phyloP scores from a whole-genome alignment of 106 monocot species.

The Dendrobium catenatum region DNA sequence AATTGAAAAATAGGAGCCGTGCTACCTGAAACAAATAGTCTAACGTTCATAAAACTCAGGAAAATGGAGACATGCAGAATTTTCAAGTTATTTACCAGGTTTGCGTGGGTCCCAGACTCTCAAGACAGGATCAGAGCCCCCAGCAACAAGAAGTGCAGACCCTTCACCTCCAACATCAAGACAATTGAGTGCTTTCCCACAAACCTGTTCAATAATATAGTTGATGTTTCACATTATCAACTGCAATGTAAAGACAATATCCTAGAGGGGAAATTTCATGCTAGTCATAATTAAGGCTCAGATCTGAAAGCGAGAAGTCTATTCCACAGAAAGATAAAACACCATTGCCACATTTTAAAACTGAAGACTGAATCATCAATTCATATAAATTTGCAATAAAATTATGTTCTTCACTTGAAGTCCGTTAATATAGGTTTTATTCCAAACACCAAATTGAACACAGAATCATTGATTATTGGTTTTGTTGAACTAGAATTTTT shows the following conservation, averaged over 20 bases:
- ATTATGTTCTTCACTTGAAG: background rate
- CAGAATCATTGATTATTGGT: background rate
- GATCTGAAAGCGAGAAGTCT: background rate
- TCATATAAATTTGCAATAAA: background rate
- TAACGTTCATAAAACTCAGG: background rate
- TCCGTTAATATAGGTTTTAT: background rate
- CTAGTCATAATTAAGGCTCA: background rate
- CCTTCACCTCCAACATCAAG: conserved; percentile 90
- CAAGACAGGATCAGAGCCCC: conserved; percentile 82
- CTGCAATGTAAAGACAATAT: background rate
- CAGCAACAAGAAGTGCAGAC: conserved; percentile 81
- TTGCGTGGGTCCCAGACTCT: conserved; percentile 96
- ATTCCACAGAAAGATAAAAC: background rate
- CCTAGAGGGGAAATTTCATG: background rate
- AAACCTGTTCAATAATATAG: conserved; percentile 31
- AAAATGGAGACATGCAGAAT: background rate
- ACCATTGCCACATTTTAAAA: background rate
- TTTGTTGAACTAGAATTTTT: background rate
- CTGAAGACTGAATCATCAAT: background rate
- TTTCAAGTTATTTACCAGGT: conserved; percentile 43
- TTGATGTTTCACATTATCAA: background rate
- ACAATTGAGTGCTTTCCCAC: conserved; percentile 82
- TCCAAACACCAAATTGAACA: background rate
- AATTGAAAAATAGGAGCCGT: conserved; percentile 83
- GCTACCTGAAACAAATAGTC: conserved; percentile 31